Evolutionary conservation across 2,329 filamentous ascomycete genomes (phyloP), one percentile per base, ranked within the genome.

Genomic region (Aspergillus spinulosporus): DNA sequence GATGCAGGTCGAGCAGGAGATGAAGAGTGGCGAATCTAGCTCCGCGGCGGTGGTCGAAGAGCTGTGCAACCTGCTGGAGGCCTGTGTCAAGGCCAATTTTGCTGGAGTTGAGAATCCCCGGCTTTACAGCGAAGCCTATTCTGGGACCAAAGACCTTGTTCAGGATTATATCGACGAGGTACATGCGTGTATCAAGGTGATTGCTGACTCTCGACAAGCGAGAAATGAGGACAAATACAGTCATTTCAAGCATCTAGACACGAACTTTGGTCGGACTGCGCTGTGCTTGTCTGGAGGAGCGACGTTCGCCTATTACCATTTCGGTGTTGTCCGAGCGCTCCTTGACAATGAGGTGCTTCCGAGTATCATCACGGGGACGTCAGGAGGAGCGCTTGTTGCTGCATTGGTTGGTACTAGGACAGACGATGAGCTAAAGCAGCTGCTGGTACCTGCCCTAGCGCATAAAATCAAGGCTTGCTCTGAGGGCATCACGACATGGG

Each of bases 1-100:
- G 39, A 66, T 69, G 29, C 76, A 80, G 50, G 70, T 67, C 9
- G 76, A 77, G 36, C 68, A 68, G 3, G 71, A 73, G 28, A 70
- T 78, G 3, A 58, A 60, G 15, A 58, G 65, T 31, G 65, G 62
- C 4, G 50, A 52, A 56, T 48, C 64, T 6, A 61, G 59, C 28
- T 56, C 62, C 15, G 60, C 76, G 49, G 78, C 82, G 57, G 81
- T 87, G 0, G 78, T 91, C 2, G 88, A 93, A 60, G 90, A 94
- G 53, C 80, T 99, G 53, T 88, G 86, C 59, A 82, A 82, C 0
- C 75, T 97, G 57, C 79, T 95, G 15, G 91, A 96, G 76, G 90
- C 90, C 11, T 97, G 92, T 70, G 88, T 97, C 65, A 99, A 97
- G 82, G 96, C 92, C 74, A 97, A 99, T 70, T 99, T 97, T 74